A percentile compares a stretch with the other conserved stretches of the same genome.
These are phyloP conservation scores for Saprolegnia diclina DNA, from an alignment of 352 stramenopile species.

Conservation along the genomic window DNA sequence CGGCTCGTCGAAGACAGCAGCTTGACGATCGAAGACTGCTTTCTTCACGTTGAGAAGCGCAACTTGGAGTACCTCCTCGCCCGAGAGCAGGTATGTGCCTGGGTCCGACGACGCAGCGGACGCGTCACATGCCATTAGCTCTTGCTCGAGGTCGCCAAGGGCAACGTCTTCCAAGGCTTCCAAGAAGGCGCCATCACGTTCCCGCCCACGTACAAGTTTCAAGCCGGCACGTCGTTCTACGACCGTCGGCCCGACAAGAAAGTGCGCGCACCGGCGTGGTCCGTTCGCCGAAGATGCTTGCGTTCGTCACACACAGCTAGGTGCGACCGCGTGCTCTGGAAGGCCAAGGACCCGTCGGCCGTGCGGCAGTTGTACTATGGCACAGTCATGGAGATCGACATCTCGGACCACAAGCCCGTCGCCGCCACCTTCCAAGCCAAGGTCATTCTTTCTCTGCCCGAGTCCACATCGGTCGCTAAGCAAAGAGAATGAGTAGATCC, in stretches of 20 bases:
- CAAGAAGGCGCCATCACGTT: constrained; percentile 90
- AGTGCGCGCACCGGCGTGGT: constrained; percentile 96
- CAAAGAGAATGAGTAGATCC: no score
- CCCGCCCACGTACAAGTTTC: constrained; percentile 96
- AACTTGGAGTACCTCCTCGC: constrained; percentile 30
- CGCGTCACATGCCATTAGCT: constrained; percentile 49
- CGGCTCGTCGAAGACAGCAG: constrained; percentile 66
- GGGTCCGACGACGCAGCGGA: constrained; percentile 37
- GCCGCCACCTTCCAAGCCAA: constrained; percentile 88
- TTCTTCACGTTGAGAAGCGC: constrained; percentile 32
- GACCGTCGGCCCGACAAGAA: constrained; percentile 99
- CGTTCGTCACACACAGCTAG: constrained; percentile 6
- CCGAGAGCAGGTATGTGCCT: constrained; percentile 37
- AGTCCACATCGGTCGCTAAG: not conserved
- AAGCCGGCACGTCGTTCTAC: constrained; percentile 93
- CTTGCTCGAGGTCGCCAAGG: constrained; percentile 53
- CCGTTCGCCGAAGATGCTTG: constrained; percentile 30
- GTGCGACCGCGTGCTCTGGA: constrained; percentile 86
- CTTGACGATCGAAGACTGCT: constrained; percentile 68
- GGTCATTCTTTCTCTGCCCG: constrained; percentile 28
- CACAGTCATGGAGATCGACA: constrained; percentile 81
- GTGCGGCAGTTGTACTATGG: constrained; percentile 81
- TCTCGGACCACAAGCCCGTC: constrained; percentile 99
- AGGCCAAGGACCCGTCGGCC: constrained; percentile 45
- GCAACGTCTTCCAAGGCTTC: constrained; percentile 83